phyloP scores from a whole-genome alignment of 2,329 filamentous ascomycete species.

The Ramichloridium luteum region DNA sequence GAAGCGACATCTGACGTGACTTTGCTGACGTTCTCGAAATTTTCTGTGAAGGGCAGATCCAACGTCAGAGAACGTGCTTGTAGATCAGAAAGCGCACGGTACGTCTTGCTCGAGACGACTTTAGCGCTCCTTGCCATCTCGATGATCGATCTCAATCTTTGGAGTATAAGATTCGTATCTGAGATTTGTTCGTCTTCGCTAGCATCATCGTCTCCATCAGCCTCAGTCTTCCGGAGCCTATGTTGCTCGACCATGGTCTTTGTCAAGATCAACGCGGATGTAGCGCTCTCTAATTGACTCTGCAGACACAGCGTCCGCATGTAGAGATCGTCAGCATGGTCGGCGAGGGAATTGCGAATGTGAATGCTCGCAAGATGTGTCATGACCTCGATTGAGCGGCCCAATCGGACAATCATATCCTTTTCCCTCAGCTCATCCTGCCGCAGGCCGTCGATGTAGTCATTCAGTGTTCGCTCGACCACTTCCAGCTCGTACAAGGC shows the following conservation, averaged over 20 bases:
- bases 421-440: constrained; percentile 77
- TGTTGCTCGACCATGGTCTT: constrained; percentile 56
- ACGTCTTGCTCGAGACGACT: constrained; percentile 67
- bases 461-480: constrained; percentile 77
- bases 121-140: constrained; percentile 70
- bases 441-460: constrained; percentile 73
- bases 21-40: constrained; percentile 58
- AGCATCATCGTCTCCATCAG: constrained; percentile 38
- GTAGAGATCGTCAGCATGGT: constrained; percentile 65
- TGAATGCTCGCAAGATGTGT: constrained; percentile 75
- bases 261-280: constrained; percentile 51
- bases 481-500: constrained; percentile 81
- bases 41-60: constrained; percentile 51
- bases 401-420: constrained; percentile 67
- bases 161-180: constrained; percentile 47
- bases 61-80: constrained; percentile 63
- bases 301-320: constrained; percentile 68
- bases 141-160: constrained; percentile 59
- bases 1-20: constrained; percentile 53
- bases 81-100: constrained; percentile 65
- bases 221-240: constrained; percentile 41
- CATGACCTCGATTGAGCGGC: constrained; percentile 71
- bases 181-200: constrained; percentile 45
- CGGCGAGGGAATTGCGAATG: constrained; percentile 55
- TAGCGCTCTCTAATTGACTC: constrained; percentile 68